Base-by-base conservation (phyloP, 2,329 filamentous ascomycete genomes). In the Apiospora arundinis region DNA sequence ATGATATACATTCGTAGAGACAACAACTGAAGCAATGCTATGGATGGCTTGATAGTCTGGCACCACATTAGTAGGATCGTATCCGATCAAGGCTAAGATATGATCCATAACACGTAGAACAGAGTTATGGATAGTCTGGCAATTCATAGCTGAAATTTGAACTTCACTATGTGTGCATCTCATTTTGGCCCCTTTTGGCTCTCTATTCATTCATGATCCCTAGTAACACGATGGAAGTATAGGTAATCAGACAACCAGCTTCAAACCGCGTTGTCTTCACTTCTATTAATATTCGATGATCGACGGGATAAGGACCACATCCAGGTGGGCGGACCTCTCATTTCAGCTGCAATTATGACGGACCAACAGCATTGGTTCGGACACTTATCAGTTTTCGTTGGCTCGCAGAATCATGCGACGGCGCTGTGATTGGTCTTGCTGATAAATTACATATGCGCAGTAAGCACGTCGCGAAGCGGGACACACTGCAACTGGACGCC, bases 371-470 rank as follows among this genome's bases (percentile, higher is more conserved):
- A 63, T 48, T 48, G 18, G 32, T 9, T 63, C 21, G 56, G 28
- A 63, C 37, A 63, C 56, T 23, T 40, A 63, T 63, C 32, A 40
- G 32, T 40, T 40, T 32, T 40, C 37, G 28, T 40, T 40, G 18
- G 56, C 56, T 40, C 32, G 56, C 56, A 40, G 18, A 21, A 63
- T 63, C 56, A 63, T 63, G 56, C 56, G 56, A 63, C 56, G 32
- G 32, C 18, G 21, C 56, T 63, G 56, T 63, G 56, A 63, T 63
- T 63, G 56, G 56, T 18, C 56, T 37, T 23, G 9, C 28, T 32
- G n/a, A n/a, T 63, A 63, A 12, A 63, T 63, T 63, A 40, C 56
- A 63, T 40, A 63, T 63, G 56, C 32, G 56, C 56, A 32, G 32
- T 63, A 40, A 37, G 56, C 56, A 32, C 6, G 48, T 63, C 56